Evolutionary conservation across 1,139 yeast species (phyloP).

Genomic region (Komagataea norvegica): DNA sequence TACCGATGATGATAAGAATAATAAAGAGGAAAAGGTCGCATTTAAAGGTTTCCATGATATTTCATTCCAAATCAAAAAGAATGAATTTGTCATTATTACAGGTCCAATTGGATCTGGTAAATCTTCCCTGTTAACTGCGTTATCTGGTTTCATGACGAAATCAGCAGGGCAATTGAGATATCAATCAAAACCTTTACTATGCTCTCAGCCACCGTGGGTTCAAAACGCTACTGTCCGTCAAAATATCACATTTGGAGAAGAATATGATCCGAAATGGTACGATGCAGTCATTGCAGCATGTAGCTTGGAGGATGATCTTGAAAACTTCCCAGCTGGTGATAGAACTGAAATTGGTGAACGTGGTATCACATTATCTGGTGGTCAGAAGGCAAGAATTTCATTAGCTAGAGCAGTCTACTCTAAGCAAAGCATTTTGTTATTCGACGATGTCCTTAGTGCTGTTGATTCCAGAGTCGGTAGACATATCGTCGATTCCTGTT

Average conservation of each 20-base stretch:
- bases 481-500: constrained; percentile 71
- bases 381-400: constrained; percentile 75
- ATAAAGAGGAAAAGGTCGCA: constrained; percentile 11
- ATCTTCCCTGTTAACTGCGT: constrained; percentile 42
- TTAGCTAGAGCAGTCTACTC: constrained; percentile 84
- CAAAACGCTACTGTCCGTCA: constrained; percentile 77
- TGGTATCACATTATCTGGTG: constrained; percentile 89
- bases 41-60: constrained; percentile 40
- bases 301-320: constrained; percentile 63
- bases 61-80: constrained; percentile 35
- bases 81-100: constrained; percentile 43
- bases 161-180: constrained; percentile 37
- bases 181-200: constrained; percentile 35
- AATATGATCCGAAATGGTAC: constrained; percentile 52
- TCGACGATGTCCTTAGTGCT: constrained; percentile 87
- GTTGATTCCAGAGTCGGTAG: constrained; percentile 91
- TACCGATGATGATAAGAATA: constrained; percentile 8
- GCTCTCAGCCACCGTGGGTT: constrained; percentile 77
- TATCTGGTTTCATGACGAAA: constrained; percentile 47
- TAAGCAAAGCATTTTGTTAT: constrained; percentile 55
- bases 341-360: constrained; percentile 87
- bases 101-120: constrained; percentile 51
- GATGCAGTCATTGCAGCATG: constrained; percentile 57
- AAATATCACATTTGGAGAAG: constrained; percentile 68
- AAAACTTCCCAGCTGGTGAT: constrained; percentile 75